Percentiles rank a stretch among this genome's conserved stretches.
These are phyloP conservation scores for Dipteronia dyeriana DNA, from an alignment of 345 rosid genomes.

Conservation along the genomic window DNA sequence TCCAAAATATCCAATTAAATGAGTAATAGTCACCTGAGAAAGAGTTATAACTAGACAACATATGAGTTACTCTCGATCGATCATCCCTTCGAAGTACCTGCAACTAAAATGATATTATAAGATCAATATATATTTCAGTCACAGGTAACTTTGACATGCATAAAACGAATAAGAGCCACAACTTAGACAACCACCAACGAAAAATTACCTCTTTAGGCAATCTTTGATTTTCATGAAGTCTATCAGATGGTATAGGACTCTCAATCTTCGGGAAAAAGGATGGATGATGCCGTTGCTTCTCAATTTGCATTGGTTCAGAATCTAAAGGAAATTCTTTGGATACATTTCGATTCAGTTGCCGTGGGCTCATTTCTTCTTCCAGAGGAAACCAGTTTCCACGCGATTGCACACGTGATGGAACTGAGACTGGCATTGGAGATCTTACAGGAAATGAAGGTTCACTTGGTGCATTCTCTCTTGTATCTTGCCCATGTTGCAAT, in stretches of 20 bases:
- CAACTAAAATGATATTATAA: slow-evolving; percentile 26
- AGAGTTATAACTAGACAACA: slow-evolving; percentile 53
- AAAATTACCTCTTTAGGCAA: slow-evolving; percentile 70
- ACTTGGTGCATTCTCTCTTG: slow-evolving; percentile 62
- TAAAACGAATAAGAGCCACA: neutral
- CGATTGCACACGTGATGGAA: slow-evolving; percentile 55
- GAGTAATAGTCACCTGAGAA: slow-evolving; percentile 56
- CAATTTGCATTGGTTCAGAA: slow-evolving; percentile 65
- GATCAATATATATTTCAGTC: neutral
- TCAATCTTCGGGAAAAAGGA: slow-evolving; percentile 68
- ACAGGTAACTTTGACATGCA: slow-evolving; percentile 14
- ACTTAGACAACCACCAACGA: neutral
- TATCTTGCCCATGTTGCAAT: slow-evolving; percentile 97
- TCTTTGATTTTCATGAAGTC: slow-evolving; percentile 82
- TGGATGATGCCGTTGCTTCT: slow-evolving; percentile 61
- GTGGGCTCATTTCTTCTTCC: slow-evolving; percentile 88
- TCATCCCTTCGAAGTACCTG: slow-evolving; percentile 70
- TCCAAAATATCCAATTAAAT: slow-evolving; percentile 1
- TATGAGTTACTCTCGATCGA: slow-evolving; percentile 50
- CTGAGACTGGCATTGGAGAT: slow-evolving; percentile 62
- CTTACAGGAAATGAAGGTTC: slow-evolving; percentile 73
- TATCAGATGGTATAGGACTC: slow-evolving; percentile 62
- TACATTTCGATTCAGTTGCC: slow-evolving; percentile 55
- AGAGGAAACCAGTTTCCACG: slow-evolving; percentile 73
- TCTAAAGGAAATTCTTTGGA: slow-evolving; percentile 68